These are phyloP conservation scores for Backusella parvicylindrica DNA, from an alignment of 192 early-diverging fungal species.

Conservation along the genomic window DNA sequence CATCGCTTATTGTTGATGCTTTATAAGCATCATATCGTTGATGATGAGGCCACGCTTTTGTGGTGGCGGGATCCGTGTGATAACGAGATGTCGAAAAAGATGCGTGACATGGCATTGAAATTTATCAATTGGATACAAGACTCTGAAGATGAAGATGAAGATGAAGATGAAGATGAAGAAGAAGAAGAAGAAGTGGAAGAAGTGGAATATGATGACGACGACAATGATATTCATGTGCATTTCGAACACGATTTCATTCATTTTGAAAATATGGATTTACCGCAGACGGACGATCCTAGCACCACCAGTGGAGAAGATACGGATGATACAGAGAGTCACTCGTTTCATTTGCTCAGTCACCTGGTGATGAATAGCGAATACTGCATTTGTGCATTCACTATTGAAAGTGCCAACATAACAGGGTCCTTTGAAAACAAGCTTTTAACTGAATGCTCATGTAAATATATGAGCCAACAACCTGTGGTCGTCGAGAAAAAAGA, in stretches of 20 bases:
- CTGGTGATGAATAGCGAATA: background rate
- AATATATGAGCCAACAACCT: background rate
- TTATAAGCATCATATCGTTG: constrained; percentile 43
- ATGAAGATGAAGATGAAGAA: constrained; percentile 7
- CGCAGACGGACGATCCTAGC: background rate
- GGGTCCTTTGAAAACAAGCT: background rate
- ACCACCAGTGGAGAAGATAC: background rate
- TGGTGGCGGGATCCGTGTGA: constrained; percentile 39
- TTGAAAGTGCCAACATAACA: background rate
- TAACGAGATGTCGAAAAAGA: constrained; percentile 24
- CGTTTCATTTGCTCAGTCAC: background rate
- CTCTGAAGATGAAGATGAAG: constrained; percentile 24
- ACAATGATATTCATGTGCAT: background rate
- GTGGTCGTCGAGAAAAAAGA: constrained; percentile 1
- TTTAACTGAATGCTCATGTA: constrained; percentile 2
- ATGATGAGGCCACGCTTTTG: constrained; percentile 34
- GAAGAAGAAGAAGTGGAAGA: constrained; percentile 4
- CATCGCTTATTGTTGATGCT: constrained; percentile 38
- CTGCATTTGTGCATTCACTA: background rate
- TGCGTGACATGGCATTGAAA: constrained; percentile 19
- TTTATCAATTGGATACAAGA: constrained; percentile 39
- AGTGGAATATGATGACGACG: background rate
- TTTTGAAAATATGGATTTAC: background rate
- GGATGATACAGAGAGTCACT: constrained; percentile 6
- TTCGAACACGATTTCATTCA: background rate